These are phyloP conservation scores for Gomphus sp. DNA, from an alignment of 1,284 basidiomycete genomes.

Conservation along the genomic window DNA sequence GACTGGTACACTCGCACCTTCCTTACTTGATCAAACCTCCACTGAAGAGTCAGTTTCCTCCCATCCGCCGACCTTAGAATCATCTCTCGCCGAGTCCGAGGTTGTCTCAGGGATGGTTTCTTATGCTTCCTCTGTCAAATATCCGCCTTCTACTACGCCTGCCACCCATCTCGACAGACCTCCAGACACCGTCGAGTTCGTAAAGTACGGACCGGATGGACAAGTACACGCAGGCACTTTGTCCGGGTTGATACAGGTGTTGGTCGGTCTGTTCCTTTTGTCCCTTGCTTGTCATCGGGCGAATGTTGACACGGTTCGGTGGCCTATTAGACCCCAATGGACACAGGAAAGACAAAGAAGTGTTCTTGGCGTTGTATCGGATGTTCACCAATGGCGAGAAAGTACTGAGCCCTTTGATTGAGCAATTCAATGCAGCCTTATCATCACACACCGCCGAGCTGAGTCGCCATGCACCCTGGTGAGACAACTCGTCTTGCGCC, in stretches of 20 bases:
- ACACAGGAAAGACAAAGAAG: slow-evolving; percentile 23
- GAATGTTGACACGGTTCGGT: background rate
- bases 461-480: slow-evolving; percentile 1
- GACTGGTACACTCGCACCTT: too few species aligned
- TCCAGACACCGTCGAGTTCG: too few species aligned
- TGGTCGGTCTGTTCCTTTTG: background rate
- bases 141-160: too few species aligned
- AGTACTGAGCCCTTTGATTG: slow-evolving; percentile 7
- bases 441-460: background rate
- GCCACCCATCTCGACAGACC: too few species aligned
- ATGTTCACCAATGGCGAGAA: slow-evolving; percentile 9
- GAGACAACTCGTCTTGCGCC: background rate
- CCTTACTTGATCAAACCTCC: too few species aligned
- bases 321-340: slow-evolving; percentile 19
- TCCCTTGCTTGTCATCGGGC: background rate
- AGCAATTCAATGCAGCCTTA: slow-evolving; percentile 2
- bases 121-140: too few species aligned
- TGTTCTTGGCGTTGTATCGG: slow-evolving; percentile 17
- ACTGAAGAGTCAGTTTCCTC: too few species aligned
- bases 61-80: too few species aligned
- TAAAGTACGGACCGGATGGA: background rate
- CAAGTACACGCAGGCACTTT: background rate
- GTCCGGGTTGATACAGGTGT: background rate
- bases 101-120: too few species aligned
- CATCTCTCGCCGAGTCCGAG: too few species aligned